Base-by-base conservation (phyloP, 805 yeast species). In the Metschnikowia peoriensis region DNA sequence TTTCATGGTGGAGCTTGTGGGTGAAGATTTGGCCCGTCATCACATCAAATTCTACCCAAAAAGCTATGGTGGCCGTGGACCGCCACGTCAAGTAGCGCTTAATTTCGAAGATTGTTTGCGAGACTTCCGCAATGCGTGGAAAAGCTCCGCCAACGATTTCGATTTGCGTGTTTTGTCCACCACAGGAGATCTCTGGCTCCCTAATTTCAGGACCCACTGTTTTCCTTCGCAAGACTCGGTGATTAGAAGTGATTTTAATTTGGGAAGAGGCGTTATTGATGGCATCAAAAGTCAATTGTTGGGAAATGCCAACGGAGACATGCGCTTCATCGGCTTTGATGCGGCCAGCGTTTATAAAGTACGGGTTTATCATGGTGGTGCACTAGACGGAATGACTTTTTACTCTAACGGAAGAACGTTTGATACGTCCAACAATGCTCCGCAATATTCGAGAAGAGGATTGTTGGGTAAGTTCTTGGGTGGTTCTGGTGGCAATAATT, bases 371-470 rank as follows among this genome's bases (percentile, higher is more conserved):
- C 82, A 85, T 58, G 97, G 97, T 1, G 66, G 70, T 22, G 96
- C 96, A 0, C 68, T 94, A 17, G 97, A 92, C 68, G 98, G 98
- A 6, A 61, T 93, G 14, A 82, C 83, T 51, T 77, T 91, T 58
- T 73, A 72, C 56, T 61, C 42, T 48, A 41, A 40, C 11, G 29
- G 40, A 0, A 27, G 48, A 12, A 51, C 42, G 3, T 28, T 28
- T 16, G 39, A 40, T 41, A 35, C 15, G 2, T 40, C 34, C 38
- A 10, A 17, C 11, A 27, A 17, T 9, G 34, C n/a, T 8, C 14
- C 34, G 9, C 61, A 72, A 2, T 61, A 79, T 3, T 85, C 85
- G 2, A 67, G 73, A 9, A 69, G 85, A 58, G 69, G 77, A 49
- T 79, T 79, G 40, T 42, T 61, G 16, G 39, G 38, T 1, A 49